Evolutionary conservation across 768 basidiomycete species (phyloP).

Genomic region (Boletales sp.): DNA sequence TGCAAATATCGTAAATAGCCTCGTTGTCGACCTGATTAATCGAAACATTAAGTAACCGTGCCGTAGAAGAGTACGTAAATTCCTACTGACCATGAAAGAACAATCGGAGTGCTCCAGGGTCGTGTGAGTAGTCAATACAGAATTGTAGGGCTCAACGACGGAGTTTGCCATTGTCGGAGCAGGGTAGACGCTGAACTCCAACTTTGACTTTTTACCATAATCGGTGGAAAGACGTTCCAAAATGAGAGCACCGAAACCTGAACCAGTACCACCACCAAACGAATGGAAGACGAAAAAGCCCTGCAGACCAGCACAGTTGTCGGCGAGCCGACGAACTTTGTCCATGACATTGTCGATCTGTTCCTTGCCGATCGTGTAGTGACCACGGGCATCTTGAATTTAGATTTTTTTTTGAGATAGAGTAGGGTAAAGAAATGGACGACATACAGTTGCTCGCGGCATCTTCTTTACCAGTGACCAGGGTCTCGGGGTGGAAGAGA

Average conservation of each 20-base stretch:
- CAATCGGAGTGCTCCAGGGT: conserved; percentile 99
- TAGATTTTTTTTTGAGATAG: too few relatives aligned
- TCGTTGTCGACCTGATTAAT: conserved; percentile 70
- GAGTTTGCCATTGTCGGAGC: conserved; percentile 91
- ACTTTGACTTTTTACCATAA: conserved; percentile 98
- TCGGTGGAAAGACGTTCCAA: conserved; percentile 95
- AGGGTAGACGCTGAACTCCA: conserved; percentile 97
- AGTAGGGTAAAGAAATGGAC: not conserved
- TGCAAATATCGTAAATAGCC: conserved; percentile 75
- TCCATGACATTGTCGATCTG: conserved; percentile 96
- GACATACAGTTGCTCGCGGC: conserved; percentile 96
- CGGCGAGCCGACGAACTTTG: conserved; percentile 89
- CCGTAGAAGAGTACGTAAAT: conserved; percentile 1
- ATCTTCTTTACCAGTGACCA: conserved; percentile 98
- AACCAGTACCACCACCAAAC: conserved; percentile 98
- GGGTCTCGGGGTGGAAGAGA: conserved; percentile 98
- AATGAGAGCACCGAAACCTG: conserved; percentile 94
- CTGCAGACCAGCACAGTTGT: conserved; percentile 95
- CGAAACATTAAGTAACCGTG: conserved; percentile 2
- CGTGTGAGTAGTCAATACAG: conserved; percentile 94
- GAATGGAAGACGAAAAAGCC: conserved; percentile 99
- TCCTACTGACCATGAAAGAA: conserved; percentile 84
- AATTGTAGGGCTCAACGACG: conserved; percentile 98
- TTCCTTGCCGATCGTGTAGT: conserved; percentile 98
- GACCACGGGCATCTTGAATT: conserved; percentile 94